Conservation (phyloP, 2,329 filamentous ascomycete species). For the Alternaria longipes region DNA sequence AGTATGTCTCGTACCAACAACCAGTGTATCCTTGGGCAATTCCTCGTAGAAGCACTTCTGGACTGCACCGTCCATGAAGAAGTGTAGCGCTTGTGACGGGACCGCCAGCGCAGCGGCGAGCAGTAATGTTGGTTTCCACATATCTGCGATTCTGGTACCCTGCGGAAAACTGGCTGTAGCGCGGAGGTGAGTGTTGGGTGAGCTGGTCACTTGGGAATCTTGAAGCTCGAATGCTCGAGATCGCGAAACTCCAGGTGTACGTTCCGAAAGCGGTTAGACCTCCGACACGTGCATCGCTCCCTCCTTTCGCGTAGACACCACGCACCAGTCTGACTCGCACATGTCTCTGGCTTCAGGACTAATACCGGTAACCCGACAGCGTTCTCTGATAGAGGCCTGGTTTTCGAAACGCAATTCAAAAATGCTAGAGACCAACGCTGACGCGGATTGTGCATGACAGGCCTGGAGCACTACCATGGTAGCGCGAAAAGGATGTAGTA, state of each 20-base stretch:
- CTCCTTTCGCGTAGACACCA: conserved; percentile 10
- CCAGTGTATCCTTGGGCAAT: conserved; percentile 94
- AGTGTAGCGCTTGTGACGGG: conserved; percentile 85
- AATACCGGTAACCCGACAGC: background rate
- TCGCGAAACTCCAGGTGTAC: conserved; percentile 36
- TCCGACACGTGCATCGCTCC: conserved; percentile 28
- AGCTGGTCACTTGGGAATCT: conserved; percentile 33
- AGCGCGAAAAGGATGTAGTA: background rate
- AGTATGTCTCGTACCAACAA: conserved; percentile 71
- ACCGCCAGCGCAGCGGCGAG: conserved; percentile 68
- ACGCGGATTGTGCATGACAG: background rate
- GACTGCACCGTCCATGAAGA: conserved; percentile 86
- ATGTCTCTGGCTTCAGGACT: background rate
- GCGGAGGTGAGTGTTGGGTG: conserved; percentile 32
- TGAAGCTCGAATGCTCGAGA: conserved; percentile 34
- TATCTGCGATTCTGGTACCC: conserved; percentile 31
- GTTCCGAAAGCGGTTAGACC: conserved; percentile 33
- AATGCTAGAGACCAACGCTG: too few species aligned
- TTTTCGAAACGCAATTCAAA: background rate
- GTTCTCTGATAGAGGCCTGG: background rate
- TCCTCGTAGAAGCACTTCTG: conserved; percentile 99
- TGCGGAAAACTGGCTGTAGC: conserved; percentile 29
- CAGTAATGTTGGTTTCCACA: conserved; percentile 63
- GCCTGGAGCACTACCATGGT: background rate
- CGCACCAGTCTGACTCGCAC: background rate